Conservation (phyloP, 2,329 filamentous ascomycete species). For the Epichloe festucae region DNA sequence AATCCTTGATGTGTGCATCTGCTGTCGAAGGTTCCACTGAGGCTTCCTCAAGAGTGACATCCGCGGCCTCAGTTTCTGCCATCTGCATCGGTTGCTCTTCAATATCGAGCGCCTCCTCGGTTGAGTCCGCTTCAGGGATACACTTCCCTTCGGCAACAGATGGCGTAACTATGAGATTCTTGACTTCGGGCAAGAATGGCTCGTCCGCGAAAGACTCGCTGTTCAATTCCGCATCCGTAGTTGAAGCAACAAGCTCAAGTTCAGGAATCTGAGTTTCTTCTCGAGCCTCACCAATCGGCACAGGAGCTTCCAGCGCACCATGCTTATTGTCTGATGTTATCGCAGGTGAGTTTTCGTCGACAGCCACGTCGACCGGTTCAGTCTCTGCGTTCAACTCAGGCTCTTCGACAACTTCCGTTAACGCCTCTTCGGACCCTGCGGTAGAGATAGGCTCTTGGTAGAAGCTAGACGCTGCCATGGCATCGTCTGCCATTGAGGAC, state of each 20-base stretch:
- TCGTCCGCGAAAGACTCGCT: not conserved
- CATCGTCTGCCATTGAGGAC: not conserved
- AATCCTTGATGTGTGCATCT: not conserved
- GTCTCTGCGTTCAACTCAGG: not conserved
- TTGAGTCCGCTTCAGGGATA: not conserved
- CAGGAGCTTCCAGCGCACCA: not conserved
- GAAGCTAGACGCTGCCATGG: not conserved
- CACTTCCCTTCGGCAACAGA: not conserved
- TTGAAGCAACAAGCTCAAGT: not conserved
- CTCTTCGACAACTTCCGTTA: not conserved
- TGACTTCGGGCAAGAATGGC: not conserved
- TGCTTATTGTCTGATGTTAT: not conserved
- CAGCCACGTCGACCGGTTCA: not conserved
- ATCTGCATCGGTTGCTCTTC: not conserved
- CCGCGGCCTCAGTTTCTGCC: not conserved
- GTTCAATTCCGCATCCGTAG: not conserved
- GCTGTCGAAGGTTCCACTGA: not conserved
- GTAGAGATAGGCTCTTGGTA: not conserved
- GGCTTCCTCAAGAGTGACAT: not conserved
- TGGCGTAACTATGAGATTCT: not conserved
- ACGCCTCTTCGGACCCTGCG: not conserved
- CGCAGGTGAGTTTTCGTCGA: not conserved
- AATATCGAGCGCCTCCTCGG: not conserved
- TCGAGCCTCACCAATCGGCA: not conserved
- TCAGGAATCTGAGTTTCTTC: not conserved